Evolutionary conservation across 1,284 basidiomycete genomes (phyloP).

Genomic region (Veloporphyrellus conicus): DNA sequence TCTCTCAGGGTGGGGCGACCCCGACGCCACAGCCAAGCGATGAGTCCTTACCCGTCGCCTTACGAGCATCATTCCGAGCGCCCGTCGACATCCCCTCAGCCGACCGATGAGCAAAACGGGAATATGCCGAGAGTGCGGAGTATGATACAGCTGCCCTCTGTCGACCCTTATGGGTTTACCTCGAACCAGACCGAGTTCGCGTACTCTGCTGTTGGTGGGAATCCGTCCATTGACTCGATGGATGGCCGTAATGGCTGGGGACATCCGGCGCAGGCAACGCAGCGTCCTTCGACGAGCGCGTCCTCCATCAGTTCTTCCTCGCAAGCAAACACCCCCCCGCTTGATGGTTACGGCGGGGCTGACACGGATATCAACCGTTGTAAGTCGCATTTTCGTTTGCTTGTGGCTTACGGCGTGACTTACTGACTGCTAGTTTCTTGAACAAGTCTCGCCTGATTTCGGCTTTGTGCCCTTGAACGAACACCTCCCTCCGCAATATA

Average conservation of each 20-base stretch:
- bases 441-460: conserved; percentile 72
- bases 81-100: conserved; percentile 70
- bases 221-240: conserved; percentile 47
- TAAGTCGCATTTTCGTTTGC: conserved; percentile 45
- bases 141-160: conserved; percentile 71
- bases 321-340: conserved; percentile 76
- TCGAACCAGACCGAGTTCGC: conserved; percentile 71
- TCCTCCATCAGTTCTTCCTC: conserved; percentile 70
- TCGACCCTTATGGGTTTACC: conserved; percentile 63
- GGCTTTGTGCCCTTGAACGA: conserved; percentile 74
- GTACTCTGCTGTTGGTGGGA: conserved; percentile 57
- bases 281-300: conserved; percentile 68
- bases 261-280: conserved; percentile 29
- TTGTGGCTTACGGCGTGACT: conserved; percentile 27
- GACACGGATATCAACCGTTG: conserved; percentile 74
- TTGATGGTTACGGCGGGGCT: conserved; percentile 52
- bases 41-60: conserved; percentile 76
- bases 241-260: conserved; percentile 46
- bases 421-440: conserved; percentile 35
- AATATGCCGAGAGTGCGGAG: conserved; percentile 66
- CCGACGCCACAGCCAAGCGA: conserved; percentile 74
- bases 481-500: conserved; percentile 62
- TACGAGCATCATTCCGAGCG: conserved; percentile 66
- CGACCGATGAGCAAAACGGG: conserved; percentile 50
- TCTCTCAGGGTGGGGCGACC: conserved; percentile 64